Conservation (phyloP, 352 stramenopile genomes). For the Peronosclerospora sorghi region DNA sequence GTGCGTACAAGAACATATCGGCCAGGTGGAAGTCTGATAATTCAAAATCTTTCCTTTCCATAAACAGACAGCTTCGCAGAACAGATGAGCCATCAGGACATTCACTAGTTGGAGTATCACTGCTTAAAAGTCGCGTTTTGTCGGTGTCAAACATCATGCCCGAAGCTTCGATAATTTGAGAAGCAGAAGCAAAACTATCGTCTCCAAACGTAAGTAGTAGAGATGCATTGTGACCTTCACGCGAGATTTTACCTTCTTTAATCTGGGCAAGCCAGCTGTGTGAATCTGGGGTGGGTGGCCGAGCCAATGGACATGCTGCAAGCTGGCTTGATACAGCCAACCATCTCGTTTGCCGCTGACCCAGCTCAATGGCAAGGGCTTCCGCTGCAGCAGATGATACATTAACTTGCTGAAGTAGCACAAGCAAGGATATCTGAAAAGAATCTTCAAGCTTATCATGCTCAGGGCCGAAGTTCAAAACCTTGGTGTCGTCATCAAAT, state of each 20-base stretch:
- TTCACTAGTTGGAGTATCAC: slow-evolving; percentile 2
- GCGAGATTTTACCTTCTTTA: slow-evolving; percentile 68
- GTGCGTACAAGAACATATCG: slow-evolving; percentile 50
- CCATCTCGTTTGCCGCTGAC: slow-evolving; percentile 48
- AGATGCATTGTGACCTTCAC: slow-evolving; percentile 45
- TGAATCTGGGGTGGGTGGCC: slow-evolving; percentile 37
- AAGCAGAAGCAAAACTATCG: slow-evolving; percentile 21
- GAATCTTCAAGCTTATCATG: slow-evolving; percentile 18
- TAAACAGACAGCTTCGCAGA: slow-evolving; percentile 22
- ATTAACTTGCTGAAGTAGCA: slow-evolving; percentile 20
- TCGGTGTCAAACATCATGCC: slow-evolving; percentile 33
- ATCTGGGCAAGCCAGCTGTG: slow-evolving; percentile 72
- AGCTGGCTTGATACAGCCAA: slow-evolving; percentile 61
- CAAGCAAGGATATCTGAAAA: slow-evolving; percentile 15
- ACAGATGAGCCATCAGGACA: slow-evolving; percentile 2
- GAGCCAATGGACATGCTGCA: slow-evolving; percentile 39
- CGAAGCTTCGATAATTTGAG: slow-evolving; percentile 23
- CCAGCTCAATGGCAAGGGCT: slow-evolving; percentile 15
- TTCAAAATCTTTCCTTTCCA: slow-evolving; percentile 36
- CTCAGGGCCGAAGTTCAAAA: slow-evolving; percentile 9
- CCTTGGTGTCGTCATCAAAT: slow-evolving; percentile 11
- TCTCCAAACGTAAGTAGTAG: slow-evolving; percentile 9
- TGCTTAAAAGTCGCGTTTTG: slow-evolving; percentile 14
- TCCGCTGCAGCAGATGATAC: slow-evolving; percentile 18
- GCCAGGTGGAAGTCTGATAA: slow-evolving; percentile 24